Percentiles rank a stretch among this genome's conserved stretches.
phyloP scores from a whole-genome alignment of 2,329 filamentous ascomycete species.

The Verticillium isaacii region DNA sequence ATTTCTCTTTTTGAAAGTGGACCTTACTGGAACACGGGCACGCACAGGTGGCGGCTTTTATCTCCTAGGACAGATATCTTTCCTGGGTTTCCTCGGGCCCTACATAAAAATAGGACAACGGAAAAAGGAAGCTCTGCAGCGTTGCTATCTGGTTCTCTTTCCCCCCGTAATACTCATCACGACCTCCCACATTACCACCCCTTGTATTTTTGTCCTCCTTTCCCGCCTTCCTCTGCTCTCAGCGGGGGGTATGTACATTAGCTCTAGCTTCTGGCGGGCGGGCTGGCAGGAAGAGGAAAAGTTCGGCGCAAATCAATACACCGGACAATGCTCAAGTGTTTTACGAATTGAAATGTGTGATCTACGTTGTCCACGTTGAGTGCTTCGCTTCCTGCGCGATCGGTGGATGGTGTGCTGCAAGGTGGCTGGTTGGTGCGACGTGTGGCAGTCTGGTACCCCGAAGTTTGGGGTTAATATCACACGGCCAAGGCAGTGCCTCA shows the following conservation, averaged over 20 bases:
- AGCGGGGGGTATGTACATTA: slow-evolving; percentile 32
- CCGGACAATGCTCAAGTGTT: slow-evolving; percentile 21
- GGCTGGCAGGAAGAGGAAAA: slow-evolving; percentile 18
- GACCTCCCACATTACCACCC: slow-evolving; percentile 4
- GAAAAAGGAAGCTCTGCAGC: slow-evolving; percentile 8
- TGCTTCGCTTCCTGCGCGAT: not conserved
- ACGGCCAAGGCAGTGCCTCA: not conserved
- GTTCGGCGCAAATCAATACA: slow-evolving; percentile 24
- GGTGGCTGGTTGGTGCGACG: no score
- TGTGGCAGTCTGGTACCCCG: not conserved
- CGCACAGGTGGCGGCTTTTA: slow-evolving; percentile 19
- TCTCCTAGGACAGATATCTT: slow-evolving; percentile 15
- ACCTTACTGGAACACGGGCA: slow-evolving; percentile 11
- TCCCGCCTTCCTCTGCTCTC: slow-evolving; percentile 21
- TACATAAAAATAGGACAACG: slow-evolving; percentile 8
- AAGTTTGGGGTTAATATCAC: not conserved
- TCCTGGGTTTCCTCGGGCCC: not conserved
- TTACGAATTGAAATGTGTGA: not conserved
- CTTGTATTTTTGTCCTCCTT: slow-evolving; percentile 23
- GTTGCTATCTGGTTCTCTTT: slow-evolving; percentile 15
- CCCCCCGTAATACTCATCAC: slow-evolving; percentile 15
- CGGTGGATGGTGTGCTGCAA: not conserved
- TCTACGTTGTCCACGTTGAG: no score
- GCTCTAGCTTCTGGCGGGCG: slow-evolving; percentile 22
- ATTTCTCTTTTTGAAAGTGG: slow-evolving; percentile 13